Evolutionary conservation across 1,139 yeast genomes (phyloP), one percentile per base, ranked within the genome.

Genomic region (Lizanozyma gosingica): DNA sequence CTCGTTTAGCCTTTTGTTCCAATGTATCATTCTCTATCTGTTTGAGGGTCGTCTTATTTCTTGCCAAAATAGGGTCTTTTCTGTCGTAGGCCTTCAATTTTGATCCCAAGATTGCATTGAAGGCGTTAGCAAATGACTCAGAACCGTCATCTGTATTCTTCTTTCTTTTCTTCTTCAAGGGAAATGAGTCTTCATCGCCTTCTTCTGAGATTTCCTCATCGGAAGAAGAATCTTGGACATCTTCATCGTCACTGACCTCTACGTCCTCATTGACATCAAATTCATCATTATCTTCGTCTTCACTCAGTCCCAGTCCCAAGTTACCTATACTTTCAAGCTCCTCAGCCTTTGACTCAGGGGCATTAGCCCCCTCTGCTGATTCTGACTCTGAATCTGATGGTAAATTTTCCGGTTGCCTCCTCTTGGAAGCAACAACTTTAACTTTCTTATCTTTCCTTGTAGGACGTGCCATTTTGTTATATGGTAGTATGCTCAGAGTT

Each of bases 21-120:
- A 92, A 65, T 56, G 83, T 84, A 41, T 86, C 87, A 17, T 81
- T 76, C 49, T 88, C 97, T 40, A 84, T 71, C 48, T 85, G 81
- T 60, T 82, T 82, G 41, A 85, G 61, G 0, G 79, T 67, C 43
- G 74, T 73, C 52, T 88, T 83, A 40, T 76, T 76, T 64, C 94
- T 78, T 14, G 90, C 90, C 60, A 92, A 71, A 43, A 92, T 87
- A 2, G 98, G 98, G 54, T 88, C 95, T 37, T 75, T 74, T 56
- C 97, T 73, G 55, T 84, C 87, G 53, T 88, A 83, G 0, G 95
- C 94, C 57, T 92, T 92, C 51, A 92, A 70, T 54, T 80, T 83
- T 2, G 97, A 86, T 6, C 84, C 84, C 40, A 92, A 65, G 53
- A 92, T 85, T 18, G 95, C 94, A 47, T 70, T 77, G 56, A 92